Conservation (phyloP, 495 filamentous ascomycete species). For the Choiromyces venosus region DNA sequence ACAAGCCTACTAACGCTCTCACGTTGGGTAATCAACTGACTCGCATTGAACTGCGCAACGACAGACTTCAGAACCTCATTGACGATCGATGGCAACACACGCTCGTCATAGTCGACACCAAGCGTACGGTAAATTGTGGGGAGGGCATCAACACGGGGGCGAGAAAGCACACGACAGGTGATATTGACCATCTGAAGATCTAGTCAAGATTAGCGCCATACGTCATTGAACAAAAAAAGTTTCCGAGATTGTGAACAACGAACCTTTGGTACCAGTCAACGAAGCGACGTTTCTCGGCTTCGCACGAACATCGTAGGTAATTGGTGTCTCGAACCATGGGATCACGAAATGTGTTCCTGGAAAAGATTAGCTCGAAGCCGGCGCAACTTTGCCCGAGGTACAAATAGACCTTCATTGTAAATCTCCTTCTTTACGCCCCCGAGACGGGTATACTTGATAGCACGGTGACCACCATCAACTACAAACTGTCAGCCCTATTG, state of each 20-base stretch:
- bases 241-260: neutral
- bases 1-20: conserved; percentile 91
- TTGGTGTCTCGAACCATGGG: conserved; percentile 94
- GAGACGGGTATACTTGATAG: conserved; percentile 94
- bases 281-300: conserved; percentile 96
- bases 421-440: conserved; percentile 95
- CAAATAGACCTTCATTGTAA: conserved; percentile 68
- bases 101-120: conserved; percentile 92
- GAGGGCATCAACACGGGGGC: conserved; percentile 78
- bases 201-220: neutral
- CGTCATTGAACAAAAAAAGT: neutral
- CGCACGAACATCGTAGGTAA: conserved; percentile 95
- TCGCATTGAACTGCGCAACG: conserved; percentile 97
- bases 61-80: conserved; percentile 99
- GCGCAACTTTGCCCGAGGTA: neutral
- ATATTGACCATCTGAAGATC: conserved; percentile 99
- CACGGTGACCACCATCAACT: conserved; percentile 98
- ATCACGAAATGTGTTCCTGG: conserved; percentile 86
- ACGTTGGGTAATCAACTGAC: conserved; percentile 95
- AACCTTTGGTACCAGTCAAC: conserved; percentile 84
- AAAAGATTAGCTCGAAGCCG: neutral
- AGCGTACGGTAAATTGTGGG: conserved; percentile 96
- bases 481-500: conserved; percentile 17
- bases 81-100: conserved; percentile 93
- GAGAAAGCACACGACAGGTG: conserved; percentile 96